Evolutionary conservation across 805 yeast species (phyloP), one percentile per base, ranked within the genome.

Genomic region (Zygotorulaspora sp.): DNA sequence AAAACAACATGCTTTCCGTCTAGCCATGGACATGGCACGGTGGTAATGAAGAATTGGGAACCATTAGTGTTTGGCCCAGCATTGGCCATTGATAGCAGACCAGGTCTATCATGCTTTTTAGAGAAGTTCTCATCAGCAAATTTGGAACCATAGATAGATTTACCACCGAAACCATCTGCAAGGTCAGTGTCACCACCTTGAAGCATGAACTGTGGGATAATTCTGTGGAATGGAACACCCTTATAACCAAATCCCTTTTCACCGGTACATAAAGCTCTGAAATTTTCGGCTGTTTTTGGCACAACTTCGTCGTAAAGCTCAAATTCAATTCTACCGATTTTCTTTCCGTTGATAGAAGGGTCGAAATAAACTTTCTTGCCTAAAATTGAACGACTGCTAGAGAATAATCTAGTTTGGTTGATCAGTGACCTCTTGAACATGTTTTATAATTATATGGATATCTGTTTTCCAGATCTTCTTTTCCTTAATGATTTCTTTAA

Each of bases 61-160:
- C 95, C 92, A 62, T 86, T 86, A 62, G 95, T 83, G 77, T 83
- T 82, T 65, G 90, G 90, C 53, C 96, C 96, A 41, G 90, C 83
- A 54, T 86, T 86, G 47, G 96, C 96, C 96, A 86, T 86, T 28
- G 94, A 85, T 59, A 86, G 67, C 50, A 84, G 71, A 60, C 94
- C 94, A 47, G 90, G 82, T 61, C 72, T 78, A 65, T 74, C 77
- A 75, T 86, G 95, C 53, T 64, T 80, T 70, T 77, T 76, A 50
- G 65, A 51, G 60, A 84, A 84, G 74, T 83, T 81, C 68, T 68
- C 72, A 37, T 67, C 71, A 25, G 72, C 68, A 52, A 78, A 77
- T 49, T 75, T 78, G 50, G 68, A 69, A 54, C 90, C 92, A 65
- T 83, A 83, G 66, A 83, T 83, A 32, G 88, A 81, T 66, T 79